phyloP scores from a whole-genome alignment of 2,329 filamentous ascomycete species.

The Fusarium abutilonis region DNA sequence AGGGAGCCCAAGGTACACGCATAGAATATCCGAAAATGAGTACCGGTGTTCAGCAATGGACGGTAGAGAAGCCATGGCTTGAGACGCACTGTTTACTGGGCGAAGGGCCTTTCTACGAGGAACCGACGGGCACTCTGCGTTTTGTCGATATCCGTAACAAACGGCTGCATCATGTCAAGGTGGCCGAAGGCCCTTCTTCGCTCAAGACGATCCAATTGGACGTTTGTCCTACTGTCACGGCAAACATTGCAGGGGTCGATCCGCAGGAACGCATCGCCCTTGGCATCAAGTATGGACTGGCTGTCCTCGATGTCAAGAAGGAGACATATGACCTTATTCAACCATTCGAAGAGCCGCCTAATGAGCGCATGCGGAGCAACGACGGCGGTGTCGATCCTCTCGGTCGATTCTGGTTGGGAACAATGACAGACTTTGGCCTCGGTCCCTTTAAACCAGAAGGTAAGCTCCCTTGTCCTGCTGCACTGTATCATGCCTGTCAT shows the following conservation, averaged over 20 bases:
- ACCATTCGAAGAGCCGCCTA: constrained; percentile 57
- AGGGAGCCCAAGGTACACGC: neutral
- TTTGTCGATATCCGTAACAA: constrained; percentile 87
- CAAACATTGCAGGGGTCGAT: constrained; percentile 76
- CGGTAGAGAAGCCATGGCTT: constrained; percentile 65
- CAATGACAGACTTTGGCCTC: constrained; percentile 78
- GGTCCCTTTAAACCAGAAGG: constrained; percentile 70
- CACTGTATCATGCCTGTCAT: neutral
- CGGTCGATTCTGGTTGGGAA: constrained; percentile 85
- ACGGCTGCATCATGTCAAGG: constrained; percentile 75
- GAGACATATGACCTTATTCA: constrained; percentile 64
- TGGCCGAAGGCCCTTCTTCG: constrained; percentile 70
- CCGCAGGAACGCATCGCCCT: constrained; percentile 74
- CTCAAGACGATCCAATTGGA: constrained; percentile 68
- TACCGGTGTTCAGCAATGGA: constrained; percentile 60
- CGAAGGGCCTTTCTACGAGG: constrained; percentile 80
- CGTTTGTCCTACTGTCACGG: constrained; percentile 72
- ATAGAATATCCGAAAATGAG: constrained; percentile 40
- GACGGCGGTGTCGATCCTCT: constrained; percentile 84
- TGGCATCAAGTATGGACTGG: constrained; percentile 83
- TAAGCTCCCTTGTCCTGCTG: constrained; percentile 41
- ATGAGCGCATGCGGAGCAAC: constrained; percentile 73
- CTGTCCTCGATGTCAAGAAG: constrained; percentile 74
- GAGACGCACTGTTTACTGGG: constrained; percentile 71
- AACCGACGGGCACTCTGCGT: constrained; percentile 70